Evolutionary conservation across 1,284 basidiomycete genomes (phyloP), one percentile per base, ranked within the genome.

Genomic region (Tilletia horrida): DNA sequence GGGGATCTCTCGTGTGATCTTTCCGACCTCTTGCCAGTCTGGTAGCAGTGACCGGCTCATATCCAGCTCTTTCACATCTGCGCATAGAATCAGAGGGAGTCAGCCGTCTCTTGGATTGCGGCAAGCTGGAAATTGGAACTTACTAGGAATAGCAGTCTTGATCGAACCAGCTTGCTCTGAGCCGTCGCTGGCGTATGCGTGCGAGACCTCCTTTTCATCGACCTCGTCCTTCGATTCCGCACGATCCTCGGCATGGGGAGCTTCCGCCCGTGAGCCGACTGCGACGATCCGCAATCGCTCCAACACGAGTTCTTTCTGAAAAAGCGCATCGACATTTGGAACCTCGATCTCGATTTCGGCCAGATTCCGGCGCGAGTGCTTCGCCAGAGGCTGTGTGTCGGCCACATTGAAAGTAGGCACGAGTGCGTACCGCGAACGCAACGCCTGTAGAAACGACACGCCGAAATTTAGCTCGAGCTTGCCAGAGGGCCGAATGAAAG

Each of bases 11-110:
- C 78, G 73, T 13, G 86, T 83, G 70, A 97, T 91, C 21, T 83
- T 77, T 0, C 88, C 87, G 11, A 96, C 84, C 9, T 85, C 84
- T 29, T 87, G 83, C 91, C 94, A 94, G 61, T 83, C 85, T 1
- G 88, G 82, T 7, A 97, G 73, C 16, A 97, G 85, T 78, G 87
- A 93, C 47, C 85, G 85, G 14, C 93, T 93, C 27, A 98, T 84
- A 82, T 97, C 90, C 35, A 98, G 85, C 21, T 87, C 88, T 8
- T 86, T 86, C 29, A 96, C 85, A 75, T 87, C 93, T 95, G 81
- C 11, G 27, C 1, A 52, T 7, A 50, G 18, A 43, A 2, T n/a
- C n/a, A n/a, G n/a, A n/a, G n/a, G n/a, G n/a, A n/a, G n/a, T n/a
- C n/a, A n/a, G 16, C 29, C 11, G 35, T 44, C 4, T 18, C 14